Evolutionary conservation across 768 basidiomycete species (phyloP).

Genomic region (Auriscalpium microsporum): DNA sequence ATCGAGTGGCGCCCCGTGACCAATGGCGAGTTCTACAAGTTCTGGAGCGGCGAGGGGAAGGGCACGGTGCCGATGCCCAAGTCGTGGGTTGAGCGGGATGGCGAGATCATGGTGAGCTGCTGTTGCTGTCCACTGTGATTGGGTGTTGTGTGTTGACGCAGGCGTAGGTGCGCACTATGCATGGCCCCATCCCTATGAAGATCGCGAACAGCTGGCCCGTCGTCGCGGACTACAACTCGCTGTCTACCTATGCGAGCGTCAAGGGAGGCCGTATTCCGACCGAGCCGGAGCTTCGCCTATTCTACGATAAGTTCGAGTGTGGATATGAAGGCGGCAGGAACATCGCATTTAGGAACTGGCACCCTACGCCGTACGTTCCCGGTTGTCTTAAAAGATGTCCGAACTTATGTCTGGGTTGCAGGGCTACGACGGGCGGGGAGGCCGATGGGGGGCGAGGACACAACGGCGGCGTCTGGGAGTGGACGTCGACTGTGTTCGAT

Average conservation of each 20-base stretch:
- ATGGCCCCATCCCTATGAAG: slow-evolving; percentile 73
- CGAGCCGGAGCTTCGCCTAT: slow-evolving; percentile 76
- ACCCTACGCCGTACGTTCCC: slow-evolving; percentile 72
- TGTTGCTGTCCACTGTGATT: background rate
- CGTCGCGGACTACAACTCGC: slow-evolving; percentile 64
- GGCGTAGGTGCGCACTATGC: slow-evolving; percentile 68
- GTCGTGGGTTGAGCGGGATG: slow-evolving; percentile 60
- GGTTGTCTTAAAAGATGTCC: background rate
- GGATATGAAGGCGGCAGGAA: slow-evolving; percentile 77
- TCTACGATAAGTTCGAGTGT: slow-evolving; percentile 64
- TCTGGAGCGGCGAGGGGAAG: slow-evolving; percentile 41
- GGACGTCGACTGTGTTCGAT: slow-evolving; percentile 80
- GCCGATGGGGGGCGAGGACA: slow-evolving; percentile 49
- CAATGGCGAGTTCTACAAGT: slow-evolving; percentile 77
- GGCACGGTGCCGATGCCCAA: slow-evolving; percentile 48
- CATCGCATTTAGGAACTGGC: slow-evolving; percentile 87
- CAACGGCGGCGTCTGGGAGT: slow-evolving; percentile 98
- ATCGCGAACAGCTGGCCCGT: slow-evolving; percentile 84
- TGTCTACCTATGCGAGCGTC: slow-evolving; percentile 72
- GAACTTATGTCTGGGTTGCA: slow-evolving; percentile 19
- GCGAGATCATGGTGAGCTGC: slow-evolving; percentile 38
- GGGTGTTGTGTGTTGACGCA: background rate
- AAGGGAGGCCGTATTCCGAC: slow-evolving; percentile 94
- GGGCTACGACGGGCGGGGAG: slow-evolving; percentile 59
- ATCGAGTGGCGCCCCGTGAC: slow-evolving; percentile 83